phyloP scores from a whole-genome alignment of 176 grass and related monocot genomes.

The Triticum dicoccoides region DNA sequence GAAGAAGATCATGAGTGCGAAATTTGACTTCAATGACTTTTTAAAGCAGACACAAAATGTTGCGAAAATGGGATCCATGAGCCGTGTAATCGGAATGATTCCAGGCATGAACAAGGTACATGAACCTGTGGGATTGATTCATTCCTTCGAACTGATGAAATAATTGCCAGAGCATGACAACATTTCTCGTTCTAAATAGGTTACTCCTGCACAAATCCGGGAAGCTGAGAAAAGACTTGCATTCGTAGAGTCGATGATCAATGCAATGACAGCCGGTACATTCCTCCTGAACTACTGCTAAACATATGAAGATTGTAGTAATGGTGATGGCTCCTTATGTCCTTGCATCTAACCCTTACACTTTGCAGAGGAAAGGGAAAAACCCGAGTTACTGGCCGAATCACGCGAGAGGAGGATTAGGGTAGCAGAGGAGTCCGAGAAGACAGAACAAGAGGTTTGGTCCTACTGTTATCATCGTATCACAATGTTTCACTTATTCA shows the following conservation, averaged over 20 bases:
- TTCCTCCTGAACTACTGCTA: neutral
- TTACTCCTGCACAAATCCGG: constrained; percentile 93
- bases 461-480: neutral
- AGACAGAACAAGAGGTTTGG: constrained; percentile 34
- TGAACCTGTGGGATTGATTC: neutral
- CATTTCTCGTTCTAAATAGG: constrained; percentile 37
- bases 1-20: constrained; percentile 95
- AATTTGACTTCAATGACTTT: constrained; percentile 96
- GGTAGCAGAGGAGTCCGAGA: constrained; percentile 23
- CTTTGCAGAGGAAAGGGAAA: constrained; percentile 71
- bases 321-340: neutral
- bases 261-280: constrained; percentile 81
- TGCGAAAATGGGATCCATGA: constrained; percentile 86
- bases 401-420: constrained; percentile 61
- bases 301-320: neutral
- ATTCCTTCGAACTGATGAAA: constrained; percentile 1
- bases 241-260: constrained; percentile 88
- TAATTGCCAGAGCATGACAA: neutral
- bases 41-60: constrained; percentile 92
- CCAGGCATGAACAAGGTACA: constrained; percentile 68
- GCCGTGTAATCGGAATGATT: constrained; percentile 56
- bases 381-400: constrained; percentile 75
- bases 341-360: neutral
- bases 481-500: neutral
- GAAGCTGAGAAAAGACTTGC: constrained; percentile 90